phyloP scores from a whole-genome alignment of 1,139 yeast genomes.

The Yamadazyma pseudoaaseri region DNA sequence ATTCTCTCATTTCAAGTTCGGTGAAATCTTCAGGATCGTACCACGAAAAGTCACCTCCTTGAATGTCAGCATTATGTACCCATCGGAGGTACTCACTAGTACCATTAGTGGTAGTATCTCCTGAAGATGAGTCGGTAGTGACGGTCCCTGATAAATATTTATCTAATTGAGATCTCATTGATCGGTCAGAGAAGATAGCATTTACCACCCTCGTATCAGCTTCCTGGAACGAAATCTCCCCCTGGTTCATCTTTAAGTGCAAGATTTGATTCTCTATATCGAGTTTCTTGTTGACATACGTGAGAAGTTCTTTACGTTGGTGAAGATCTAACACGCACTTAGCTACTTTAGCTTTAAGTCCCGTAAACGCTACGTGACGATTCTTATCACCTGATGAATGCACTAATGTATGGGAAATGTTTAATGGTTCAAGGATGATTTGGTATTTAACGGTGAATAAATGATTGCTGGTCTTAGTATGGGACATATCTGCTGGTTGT shows the following conservation, averaged over 20 bases:
- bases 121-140: constrained; percentile 14
- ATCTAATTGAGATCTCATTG: constrained; percentile 43
- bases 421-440: constrained; percentile 70
- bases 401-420: constrained; percentile 67
- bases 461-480: constrained; percentile 72
- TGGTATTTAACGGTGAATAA: constrained; percentile 79
- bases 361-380: constrained; percentile 62
- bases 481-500: constrained; percentile 25
- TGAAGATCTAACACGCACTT: constrained; percentile 77
- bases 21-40: constrained; percentile 76
- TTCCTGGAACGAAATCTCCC: constrained; percentile 67
- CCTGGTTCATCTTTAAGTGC: constrained; percentile 70
- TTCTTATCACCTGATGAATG: constrained; percentile 51
- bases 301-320: constrained; percentile 69
- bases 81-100: constrained; percentile 14
- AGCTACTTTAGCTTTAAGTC: constrained; percentile 71
- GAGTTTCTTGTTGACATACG: constrained; percentile 55
- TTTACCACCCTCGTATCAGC: constrained; percentile 73
- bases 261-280: constrained; percentile 55
- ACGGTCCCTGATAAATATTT: constrained; percentile 32
- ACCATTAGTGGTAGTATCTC: constrained; percentile 6
- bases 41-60: constrained; percentile 63
- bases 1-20: constrained; percentile 62
- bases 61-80: constrained; percentile 31
- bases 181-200: constrained; percentile 63